Evolutionary conservation across 805 yeast genomes (phyloP), one percentile per base, ranked within the genome.

Genomic region (Wickerhamiella kurtzmanii): DNA sequence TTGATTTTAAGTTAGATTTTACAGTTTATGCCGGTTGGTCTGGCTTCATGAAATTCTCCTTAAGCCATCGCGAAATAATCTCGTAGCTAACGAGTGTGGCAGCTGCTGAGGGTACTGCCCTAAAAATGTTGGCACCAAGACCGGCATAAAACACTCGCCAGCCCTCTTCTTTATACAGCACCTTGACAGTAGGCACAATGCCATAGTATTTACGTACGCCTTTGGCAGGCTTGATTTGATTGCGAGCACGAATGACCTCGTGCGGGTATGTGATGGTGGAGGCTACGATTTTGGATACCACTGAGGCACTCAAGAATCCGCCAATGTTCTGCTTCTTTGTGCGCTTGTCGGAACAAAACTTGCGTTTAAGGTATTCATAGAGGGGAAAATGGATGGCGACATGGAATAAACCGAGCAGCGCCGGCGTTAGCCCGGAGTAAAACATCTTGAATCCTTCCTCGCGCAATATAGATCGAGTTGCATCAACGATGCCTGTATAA

Each of bases 361-460:
- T 43, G 49, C 19, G 56, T 60, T 89, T 89, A 53, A 89, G 68
- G 55, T 76, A 72, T 59, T 89, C 98, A 62, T 89, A 89, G 8
- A 87, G 76, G 25, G 97, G 97, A 71, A 89, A 89, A 64, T 89
- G 97, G 45, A 89, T 82, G 1, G 96, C 97, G 40, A 89, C 97
- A 62, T 89, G 97, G 37, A 84, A 69, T 28, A 89, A 71, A 0
- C 98, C 98, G 56, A 89, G 76, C 48, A 89, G 69, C 0, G 96
- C 88, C 1, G 97, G 96, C 8, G 86, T 75, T 22, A 89, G 68
- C 1, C 98, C 98, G 40, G 89, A 76, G 64, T 92, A 92, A 56
- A 89, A 84, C 15, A 86, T 86, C 44, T 69, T 62, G 1, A 81
- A 13, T 4, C 98, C 98, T 62, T 89, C 98, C 47, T 76, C 73